Evolutionary conservation across 805 yeast species (phyloP), one percentile per base, ranked within the genome.

Genomic region (Lachancea dasiensis): DNA sequence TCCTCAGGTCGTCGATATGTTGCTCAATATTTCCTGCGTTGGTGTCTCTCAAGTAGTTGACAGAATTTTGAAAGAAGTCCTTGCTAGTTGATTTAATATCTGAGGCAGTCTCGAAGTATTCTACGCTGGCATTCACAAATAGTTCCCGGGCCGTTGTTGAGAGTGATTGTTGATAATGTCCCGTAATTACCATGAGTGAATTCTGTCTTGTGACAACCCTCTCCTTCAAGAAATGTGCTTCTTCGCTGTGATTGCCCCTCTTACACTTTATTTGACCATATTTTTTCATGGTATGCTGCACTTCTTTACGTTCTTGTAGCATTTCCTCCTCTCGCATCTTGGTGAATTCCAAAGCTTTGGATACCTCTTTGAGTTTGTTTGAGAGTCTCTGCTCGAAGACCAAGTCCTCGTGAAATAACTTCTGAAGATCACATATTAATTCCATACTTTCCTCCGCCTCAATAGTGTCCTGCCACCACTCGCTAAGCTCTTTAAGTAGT

Each of bases 301-400:
- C 25, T 18, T 43, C 48, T 27, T 49, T 56, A 31, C 42, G 40
- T 27, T 38, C 52, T 5, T 42, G 47, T 11, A 47, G 31, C 33
- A 54, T 38, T 31, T 54, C 52, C 4, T 38, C 46, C 36, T 58
- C 61, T 31, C 60, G 47, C 34, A 42, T 40, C 10, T 50, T 38
- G 2, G 56, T 47, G 34, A 44, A 50, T 25, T 50, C 57, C n/a
- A 56, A 35, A 16, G 46, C 45, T 18, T 43, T 43, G 6, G 46
- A 44, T 11, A 55, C 27, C 5, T 27, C 30, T 31, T 36, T 49
- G 17, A 54, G 38, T 21, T 41, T 42, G 7, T 38, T 40, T 1
- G 54, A 27, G 7, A 54, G 43, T 5, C 47, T 44, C 23, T 50
- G 46, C 40, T 56, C 59, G 22, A 45, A 43, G 6, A 41, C 32